Percentiles rank a stretch among this genome's conserved stretches.
phyloP scores from a whole-genome alignment of 257 asterid genomes.

The Plantago major region DNA sequence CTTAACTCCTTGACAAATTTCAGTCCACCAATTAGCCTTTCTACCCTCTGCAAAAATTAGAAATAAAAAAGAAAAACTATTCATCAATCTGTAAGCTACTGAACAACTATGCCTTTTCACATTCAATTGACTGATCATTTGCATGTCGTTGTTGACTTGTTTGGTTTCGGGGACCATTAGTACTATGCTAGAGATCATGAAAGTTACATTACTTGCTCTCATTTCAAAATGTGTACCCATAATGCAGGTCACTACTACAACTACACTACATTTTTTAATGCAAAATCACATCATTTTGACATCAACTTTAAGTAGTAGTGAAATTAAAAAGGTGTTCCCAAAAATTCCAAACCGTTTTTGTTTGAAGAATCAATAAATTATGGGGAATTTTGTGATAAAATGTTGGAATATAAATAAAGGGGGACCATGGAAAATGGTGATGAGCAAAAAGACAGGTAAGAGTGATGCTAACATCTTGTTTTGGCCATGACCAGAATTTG shows the following conservation, averaged over 20 bases:
- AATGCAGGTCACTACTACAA: no score
- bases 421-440: slow-evolving; percentile 37
- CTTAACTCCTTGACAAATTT: slow-evolving; percentile 32
- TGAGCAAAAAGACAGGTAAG: slow-evolving; percentile 31
- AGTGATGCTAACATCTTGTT: slow-evolving; percentile 32
- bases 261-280: no score
- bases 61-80: not conserved
- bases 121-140: not conserved
- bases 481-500: slow-evolving; percentile 30
- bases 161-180: not conserved
- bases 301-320: no score
- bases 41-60: slow-evolving; percentile 38
- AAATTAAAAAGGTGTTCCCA: no score
- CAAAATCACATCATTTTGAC: no score
- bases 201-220: not conserved
- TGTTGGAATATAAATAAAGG: not conserved
- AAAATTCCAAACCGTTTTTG: no score
- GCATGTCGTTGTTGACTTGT: not conserved
- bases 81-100: not conserved
- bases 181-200: not conserved
- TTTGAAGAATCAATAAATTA: not conserved
- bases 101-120: not conserved
- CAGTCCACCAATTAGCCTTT: slow-evolving; percentile 40
- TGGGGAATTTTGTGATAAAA: not conserved
- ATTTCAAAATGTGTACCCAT: not conserved